A percentile compares a stretch with the other conserved stretches of the same genome.
Conservation (phyloP, 2,329 filamentous ascomycete species). For the Pseudogymnoascus pannorum region DNA sequence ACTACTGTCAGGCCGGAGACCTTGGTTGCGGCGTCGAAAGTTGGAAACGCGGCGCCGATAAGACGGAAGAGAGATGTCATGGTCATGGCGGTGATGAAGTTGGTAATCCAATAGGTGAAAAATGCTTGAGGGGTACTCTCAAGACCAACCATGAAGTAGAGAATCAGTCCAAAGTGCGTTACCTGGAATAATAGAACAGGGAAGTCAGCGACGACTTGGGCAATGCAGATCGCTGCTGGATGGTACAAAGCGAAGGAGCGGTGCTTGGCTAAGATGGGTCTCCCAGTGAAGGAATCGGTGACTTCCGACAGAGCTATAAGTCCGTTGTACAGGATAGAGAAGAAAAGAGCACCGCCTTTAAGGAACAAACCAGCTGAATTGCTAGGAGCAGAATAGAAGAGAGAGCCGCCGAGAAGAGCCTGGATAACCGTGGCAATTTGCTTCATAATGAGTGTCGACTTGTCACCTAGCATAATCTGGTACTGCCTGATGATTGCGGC, state of each 20-base stretch:
- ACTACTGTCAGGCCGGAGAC: constrained; percentile 43
- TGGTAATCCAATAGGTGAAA: constrained; percentile 54
- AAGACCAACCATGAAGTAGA: constrained; percentile 59
- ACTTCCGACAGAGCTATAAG: constrained; percentile 61
- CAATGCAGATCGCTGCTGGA: constrained; percentile 51
- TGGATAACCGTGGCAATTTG: constrained; percentile 50
- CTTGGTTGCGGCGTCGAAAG: constrained; percentile 54
- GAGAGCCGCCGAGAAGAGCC: constrained; percentile 55
- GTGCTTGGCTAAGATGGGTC: constrained; percentile 53
- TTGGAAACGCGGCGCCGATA: constrained; percentile 47
- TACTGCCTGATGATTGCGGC: constrained; percentile 53
- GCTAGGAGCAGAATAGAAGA: constrained; percentile 57
- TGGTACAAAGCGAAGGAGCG: constrained; percentile 51
- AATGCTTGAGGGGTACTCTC: constrained; percentile 44
- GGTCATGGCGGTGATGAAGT: constrained; percentile 44
- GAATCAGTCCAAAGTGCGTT: constrained; percentile 45
- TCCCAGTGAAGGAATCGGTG: constrained; percentile 53
- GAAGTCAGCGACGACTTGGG: constrained; percentile 47
- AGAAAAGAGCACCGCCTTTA: constrained; percentile 58
- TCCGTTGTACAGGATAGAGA: constrained; percentile 55
- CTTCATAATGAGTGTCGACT: constrained; percentile 55
- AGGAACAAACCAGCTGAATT: constrained; percentile 54
- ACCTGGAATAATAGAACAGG: constrained; percentile 52
- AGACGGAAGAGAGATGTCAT: constrained; percentile 53
- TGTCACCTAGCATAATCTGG: constrained; percentile 59